These are phyloP conservation scores for Candida boleticola DNA, from an alignment of 805 yeast species.

Conservation along the genomic window DNA sequence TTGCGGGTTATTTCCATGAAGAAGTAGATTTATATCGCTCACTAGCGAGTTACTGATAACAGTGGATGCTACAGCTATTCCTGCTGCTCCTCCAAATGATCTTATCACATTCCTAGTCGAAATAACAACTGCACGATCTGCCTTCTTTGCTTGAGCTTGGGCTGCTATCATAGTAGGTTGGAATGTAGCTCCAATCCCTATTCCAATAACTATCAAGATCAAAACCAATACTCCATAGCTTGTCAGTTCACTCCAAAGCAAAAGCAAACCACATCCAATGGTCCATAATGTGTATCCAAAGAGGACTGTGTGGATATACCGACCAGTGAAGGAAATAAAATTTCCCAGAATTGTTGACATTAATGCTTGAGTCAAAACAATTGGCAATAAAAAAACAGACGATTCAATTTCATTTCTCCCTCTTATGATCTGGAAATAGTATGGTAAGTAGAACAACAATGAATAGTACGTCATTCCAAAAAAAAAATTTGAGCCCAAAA, in stretches of 20 bases:
- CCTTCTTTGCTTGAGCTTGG: conserved; percentile 48
- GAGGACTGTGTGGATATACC: conserved; percentile 38
- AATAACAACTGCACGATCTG: conserved; percentile 59
- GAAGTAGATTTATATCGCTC: conserved; percentile 19
- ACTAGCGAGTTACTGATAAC: conserved; percentile 35
- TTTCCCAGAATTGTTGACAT: conserved; percentile 44
- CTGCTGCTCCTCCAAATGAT: conserved; percentile 62
- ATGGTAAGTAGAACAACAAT: conserved; percentile 21
- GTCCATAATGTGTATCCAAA: conserved; percentile 27
- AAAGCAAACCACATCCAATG: conserved; percentile 20
- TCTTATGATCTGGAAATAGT: conserved; percentile 24
- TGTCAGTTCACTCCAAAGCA: conserved; percentile 18
- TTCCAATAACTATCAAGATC: conserved; percentile 11
- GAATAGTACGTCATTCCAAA: conserved; percentile 27
- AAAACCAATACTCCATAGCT: conserved; percentile 15
- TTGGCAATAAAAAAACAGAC: conserved; percentile 21
- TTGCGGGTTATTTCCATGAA: conserved; percentile 4
- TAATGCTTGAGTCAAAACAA: conserved; percentile 34
- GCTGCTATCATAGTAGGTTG: conserved; percentile 52
- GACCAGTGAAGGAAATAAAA: conserved; percentile 39
- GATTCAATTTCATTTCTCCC: conserved; percentile 18
- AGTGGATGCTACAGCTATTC: conserved; percentile 47
- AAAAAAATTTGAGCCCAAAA: conserved; percentile 22
- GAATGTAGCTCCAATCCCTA: conserved; percentile 48
- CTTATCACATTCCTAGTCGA: conserved; percentile 55